Base-by-base conservation (phyloP, 345 rosid species). In the Hirschfeldia incana region DNA sequence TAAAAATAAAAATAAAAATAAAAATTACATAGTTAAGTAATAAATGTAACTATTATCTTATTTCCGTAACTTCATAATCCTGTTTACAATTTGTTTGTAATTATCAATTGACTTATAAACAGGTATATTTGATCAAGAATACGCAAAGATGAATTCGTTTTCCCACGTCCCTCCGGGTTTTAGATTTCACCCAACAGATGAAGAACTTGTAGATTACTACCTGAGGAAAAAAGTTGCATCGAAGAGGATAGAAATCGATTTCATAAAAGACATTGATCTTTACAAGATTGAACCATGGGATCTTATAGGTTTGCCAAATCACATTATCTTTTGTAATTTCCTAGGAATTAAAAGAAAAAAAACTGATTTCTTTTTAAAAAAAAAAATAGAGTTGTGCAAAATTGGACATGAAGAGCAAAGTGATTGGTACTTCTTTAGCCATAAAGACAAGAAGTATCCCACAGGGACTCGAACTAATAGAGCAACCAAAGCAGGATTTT, bases 371-470 rank as follows among this genome's bases (percentile, higher is more conserved):
- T 29, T 29, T 3, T 29, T 36, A 1, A 36, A 36, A 36, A 16
- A 11, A 74, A n/a, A n/a, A n/a, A n/a, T 65, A 94, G 98, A 92
- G 55, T 62, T 94, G 70, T 95, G 98, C 87, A 91, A 83, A 78
- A 83, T 95, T 73, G 99, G 97, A 67, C 90, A 85, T 36, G 97
- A 93, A 79, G 99, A 93, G 73, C 98, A 93, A 76, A 90, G 82
- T 72, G 99, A 96, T 6, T 96, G 99, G 99, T 96, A 96, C 75
- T 96, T 96, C 87, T 96, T 93, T 84, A 96, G 99, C 84, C 99
- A 96, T 72, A 93, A 93, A 76, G 98, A 96, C 77, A 96, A 92
- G 89, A 96, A 96, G 78, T 96, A 96, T 74, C 98, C 99, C 5
- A 96, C 99, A 0, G 99, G 99, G 69, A 92, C 98, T 70, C 91